A percentile compares a stretch with the other conserved stretches of the same genome.
These are phyloP conservation scores for Aquilaria sinensis DNA, from an alignment of 345 rosid species.

Conservation along the genomic window DNA sequence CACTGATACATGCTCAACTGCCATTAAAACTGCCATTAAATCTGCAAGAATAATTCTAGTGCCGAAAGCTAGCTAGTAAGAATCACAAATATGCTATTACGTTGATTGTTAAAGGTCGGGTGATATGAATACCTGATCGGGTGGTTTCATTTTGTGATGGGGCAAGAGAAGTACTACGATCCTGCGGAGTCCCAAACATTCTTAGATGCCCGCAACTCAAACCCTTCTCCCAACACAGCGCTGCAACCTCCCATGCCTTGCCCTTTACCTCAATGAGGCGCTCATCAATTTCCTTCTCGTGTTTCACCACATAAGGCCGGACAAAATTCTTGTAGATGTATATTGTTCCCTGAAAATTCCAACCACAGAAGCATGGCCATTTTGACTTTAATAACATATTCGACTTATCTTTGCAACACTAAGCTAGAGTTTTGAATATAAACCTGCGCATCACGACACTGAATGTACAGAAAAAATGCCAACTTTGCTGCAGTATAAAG, in stretches of 20 bases:
- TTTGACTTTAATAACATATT: neutral
- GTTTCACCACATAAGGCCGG: constrained; percentile 48
- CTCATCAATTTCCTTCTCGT: constrained; percentile 60
- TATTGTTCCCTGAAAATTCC: constrained; percentile 40
- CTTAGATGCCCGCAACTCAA: constrained; percentile 48
- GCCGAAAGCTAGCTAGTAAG: no score
- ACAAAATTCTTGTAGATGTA: constrained; percentile 61
- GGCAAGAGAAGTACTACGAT: constrained; percentile 39
- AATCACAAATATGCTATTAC: neutral
- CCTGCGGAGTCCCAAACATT: constrained; percentile 45
- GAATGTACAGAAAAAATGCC: constrained; percentile 51
- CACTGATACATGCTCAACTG: neutral
- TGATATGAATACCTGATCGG: neutral
- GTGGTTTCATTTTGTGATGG: constrained; percentile 12
- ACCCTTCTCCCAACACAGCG: constrained; percentile 46
- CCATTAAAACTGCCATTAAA: neutral
- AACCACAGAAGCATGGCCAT: neutral
- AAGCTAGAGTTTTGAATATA: neutral
- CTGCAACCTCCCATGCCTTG: constrained; percentile 47
- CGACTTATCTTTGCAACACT: no score
- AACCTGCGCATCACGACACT: constrained; percentile 63
- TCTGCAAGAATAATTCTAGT: neutral
- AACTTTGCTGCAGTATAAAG: constrained; percentile 63
- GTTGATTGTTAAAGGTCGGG: no score
- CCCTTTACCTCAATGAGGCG: constrained; percentile 51